Evolutionary conservation across 768 basidiomycete genomes (phyloP), one percentile per base, ranked within the genome.

Genomic region (Rhodotorula babjevae): DNA sequence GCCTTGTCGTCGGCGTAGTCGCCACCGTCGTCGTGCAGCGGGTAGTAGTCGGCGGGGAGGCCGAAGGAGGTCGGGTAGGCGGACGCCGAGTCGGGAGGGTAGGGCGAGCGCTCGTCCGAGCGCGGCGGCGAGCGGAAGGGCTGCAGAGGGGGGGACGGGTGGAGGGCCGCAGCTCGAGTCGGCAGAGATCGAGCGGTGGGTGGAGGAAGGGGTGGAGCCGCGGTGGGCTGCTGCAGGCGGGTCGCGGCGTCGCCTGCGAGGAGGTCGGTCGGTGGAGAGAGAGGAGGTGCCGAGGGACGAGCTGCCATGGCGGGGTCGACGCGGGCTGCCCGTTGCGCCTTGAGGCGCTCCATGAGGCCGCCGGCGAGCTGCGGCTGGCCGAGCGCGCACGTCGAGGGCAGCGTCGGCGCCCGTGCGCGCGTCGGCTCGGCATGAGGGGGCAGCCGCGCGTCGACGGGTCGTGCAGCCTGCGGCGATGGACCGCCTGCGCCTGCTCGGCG

Each of bases 261-360:
- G 6, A 12, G 25, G 5, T 4, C 23, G 11, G 50, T 23, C 11
- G 11, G 53, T 7, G 2, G n/a, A 2, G 27, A 14, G 29, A n/a
- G 8, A 27, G 50, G 25, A 14, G 11, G 10, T 8, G 27, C 25
- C 14, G 14, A 18, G 2, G 59, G 42, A n/a, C 2, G 9, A 16
- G 31, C 2, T 11, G 31, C 52, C 23, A 16, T 33, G 10, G n/a
- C n/a, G 25, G 33, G 40, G 31, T 4, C 27, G 0, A 46, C 25
- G 4, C 55, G 52, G 3, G 56, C 56, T 5, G 69, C 69, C 16
- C 69, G 42, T 40, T 65, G 69, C 27, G 63, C 64, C 27, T 71
- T 71, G 44, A 71, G 64, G 2, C 69, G 40, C 2, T 71, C 69
- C 44, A 62, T 33, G 9, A 71, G 60, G 3, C 58, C 58, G 15